Percentiles rank a stretch among this genome's conserved stretches.
Conservation (phyloP, 495 filamentous ascomycete species). For the Viridothelium virens region DNA sequence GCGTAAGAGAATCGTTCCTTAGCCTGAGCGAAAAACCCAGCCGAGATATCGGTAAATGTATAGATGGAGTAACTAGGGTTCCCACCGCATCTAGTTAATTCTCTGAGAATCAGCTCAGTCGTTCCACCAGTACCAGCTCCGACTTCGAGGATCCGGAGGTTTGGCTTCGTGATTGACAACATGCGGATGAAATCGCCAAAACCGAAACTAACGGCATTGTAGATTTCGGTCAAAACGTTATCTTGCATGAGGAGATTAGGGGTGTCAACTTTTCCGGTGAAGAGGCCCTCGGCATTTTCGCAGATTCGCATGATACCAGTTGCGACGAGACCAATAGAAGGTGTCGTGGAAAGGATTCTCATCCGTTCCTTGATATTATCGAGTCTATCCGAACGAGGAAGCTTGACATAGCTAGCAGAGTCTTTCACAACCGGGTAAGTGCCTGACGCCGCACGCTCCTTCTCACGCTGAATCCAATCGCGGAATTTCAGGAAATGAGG, state of each 20-base stretch:
- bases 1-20: no score
- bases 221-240: slow-evolving; percentile 31
- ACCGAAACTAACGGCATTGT: slow-evolving; percentile 29
- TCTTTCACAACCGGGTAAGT: slow-evolving; percentile 25
- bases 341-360: neutral
- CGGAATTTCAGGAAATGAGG: slow-evolving; percentile 32
- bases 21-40: no score
- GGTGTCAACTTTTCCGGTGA: slow-evolving; percentile 29
- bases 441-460: slow-evolving; percentile 14
- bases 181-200: slow-evolving; percentile 25
- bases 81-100: no score
- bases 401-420: slow-evolving; percentile 13
- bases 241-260: slow-evolving; percentile 34
- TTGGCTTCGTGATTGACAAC: slow-evolving; percentile 28
- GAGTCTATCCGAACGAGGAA: slow-evolving; percentile 15
- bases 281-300: slow-evolving; percentile 21
- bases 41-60: no score
- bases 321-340: slow-evolving; percentile 15
- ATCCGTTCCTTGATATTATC: slow-evolving; percentile 17
- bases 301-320: slow-evolving; percentile 28
- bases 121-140: no score
- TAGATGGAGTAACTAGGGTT: no score
- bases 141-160: slow-evolving; percentile 25
- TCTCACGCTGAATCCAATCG: slow-evolving; percentile 31
- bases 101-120: no score